These are phyloP conservation scores for Stephania yunnanensis DNA, from an alignment of 164 flowering plant genomes.

Conservation along the genomic window DNA sequence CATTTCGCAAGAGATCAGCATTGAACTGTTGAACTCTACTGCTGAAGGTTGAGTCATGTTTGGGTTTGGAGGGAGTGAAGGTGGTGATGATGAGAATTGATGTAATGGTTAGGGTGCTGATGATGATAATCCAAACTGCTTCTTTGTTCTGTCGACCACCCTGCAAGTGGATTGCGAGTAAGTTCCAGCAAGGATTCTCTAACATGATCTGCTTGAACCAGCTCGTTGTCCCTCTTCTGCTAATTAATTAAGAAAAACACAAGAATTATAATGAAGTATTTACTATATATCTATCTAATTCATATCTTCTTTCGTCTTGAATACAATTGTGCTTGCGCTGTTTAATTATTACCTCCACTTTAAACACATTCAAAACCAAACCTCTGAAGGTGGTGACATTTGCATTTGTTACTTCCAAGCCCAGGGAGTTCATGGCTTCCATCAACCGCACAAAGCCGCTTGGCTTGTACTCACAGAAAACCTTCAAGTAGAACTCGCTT, in stretches of 20 bases:
- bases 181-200: conserved; percentile 74
- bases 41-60: background rate
- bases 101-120: conserved; percentile 11
- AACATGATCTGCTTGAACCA: conserved; percentile 68
- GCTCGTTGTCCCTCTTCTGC: conserved; percentile 70
- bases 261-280: background rate
- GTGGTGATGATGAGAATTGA: conserved; percentile 8
- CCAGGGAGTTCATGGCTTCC: conserved; percentile 73
- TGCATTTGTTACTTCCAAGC: conserved; percentile 73
- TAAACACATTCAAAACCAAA: conserved; percentile 65
- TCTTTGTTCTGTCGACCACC: conserved; percentile 26
- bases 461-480: conserved; percentile 66
- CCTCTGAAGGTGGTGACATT: conserved; percentile 58
- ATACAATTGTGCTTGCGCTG: background rate
- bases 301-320: background rate
- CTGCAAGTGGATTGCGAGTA: conserved; percentile 41
- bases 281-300: background rate
- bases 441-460: conserved; percentile 77
- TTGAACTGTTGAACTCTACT: background rate
- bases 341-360: conserved; percentile 50
- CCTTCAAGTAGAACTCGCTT: conserved; percentile 64
- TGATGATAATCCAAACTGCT: conserved; percentile 19
- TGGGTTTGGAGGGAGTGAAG: conserved; percentile 9
- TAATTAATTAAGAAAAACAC: background rate
- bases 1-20: background rate